phyloP scores from a whole-genome alignment of 305 asterid genomes.

The Solanum hybrid region DNA sequence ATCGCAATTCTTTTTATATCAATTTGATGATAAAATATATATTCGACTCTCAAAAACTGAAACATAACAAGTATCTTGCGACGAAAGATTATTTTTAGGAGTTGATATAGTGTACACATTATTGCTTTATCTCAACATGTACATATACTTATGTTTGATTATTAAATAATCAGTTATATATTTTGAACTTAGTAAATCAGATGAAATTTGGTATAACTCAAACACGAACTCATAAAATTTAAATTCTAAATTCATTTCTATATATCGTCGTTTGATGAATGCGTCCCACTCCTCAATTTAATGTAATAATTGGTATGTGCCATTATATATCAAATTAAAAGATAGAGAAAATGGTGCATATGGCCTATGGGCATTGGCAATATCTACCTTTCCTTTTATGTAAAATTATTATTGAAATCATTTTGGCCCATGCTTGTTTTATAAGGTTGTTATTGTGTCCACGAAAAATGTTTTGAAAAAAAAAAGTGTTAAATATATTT shows the following conservation, averaged over 20 bases:
- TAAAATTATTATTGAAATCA: not conserved
- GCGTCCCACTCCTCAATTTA: not conserved
- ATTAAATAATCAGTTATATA: not conserved
- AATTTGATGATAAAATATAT: not conserved
- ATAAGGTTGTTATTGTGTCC: not conserved
- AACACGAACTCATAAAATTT: not conserved
- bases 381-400: not conserved
- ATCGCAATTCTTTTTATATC: no score
- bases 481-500: not conserved
- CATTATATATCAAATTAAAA: not conserved
- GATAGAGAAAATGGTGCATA: not conserved
- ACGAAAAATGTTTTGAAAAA: not conserved
- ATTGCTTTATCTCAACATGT: not conserved
- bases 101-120: not conserved
- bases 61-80: not conserved
- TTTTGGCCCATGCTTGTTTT: not conserved
- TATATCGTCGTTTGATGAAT: not conserved
- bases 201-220: not conserved
- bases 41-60: not conserved
- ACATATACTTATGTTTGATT: not conserved
- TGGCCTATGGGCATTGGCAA: not conserved
- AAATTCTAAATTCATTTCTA: not conserved
- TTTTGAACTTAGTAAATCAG: rapidly evolving
- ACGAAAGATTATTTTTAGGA: not conserved
- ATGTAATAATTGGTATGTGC: not conserved